Evolutionary conservation across 768 basidiomycete species (phyloP).

Genomic region (Pleurotus djamor): DNA sequence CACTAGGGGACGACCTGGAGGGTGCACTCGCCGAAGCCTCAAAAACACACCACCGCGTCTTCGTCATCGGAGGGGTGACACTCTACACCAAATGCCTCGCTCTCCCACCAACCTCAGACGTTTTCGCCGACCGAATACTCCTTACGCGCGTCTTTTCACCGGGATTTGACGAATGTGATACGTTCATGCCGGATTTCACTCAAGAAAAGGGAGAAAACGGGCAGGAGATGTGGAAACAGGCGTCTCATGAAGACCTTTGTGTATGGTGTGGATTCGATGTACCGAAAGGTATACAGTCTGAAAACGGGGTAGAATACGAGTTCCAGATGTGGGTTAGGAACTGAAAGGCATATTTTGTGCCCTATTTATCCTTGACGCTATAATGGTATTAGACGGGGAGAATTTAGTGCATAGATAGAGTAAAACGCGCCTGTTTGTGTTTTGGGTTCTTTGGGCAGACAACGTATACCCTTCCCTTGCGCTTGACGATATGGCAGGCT

Average conservation of each 20-base stretch:
- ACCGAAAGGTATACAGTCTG: conserved; percentile 70
- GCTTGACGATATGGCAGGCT: conserved; percentile 83
- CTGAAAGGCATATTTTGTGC: neutral
- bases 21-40: conserved; percentile 1
- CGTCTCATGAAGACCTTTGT: conserved; percentile 60
- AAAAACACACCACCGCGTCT: conserved; percentile 45
- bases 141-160: conserved; percentile 82
- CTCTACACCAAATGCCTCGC: conserved; percentile 73
- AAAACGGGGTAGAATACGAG: conserved; percentile 83
- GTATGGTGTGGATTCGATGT: conserved; percentile 84
- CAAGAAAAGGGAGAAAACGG: conserved; percentile 15
- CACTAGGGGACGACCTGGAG: neutral
- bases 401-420: neutral
- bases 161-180: conserved; percentile 80
- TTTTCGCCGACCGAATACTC: conserved; percentile 76
- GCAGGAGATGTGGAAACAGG: conserved; percentile 47
- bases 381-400: conserved; percentile 12
- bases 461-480: conserved; percentile 91
- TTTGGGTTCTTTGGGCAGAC: conserved; percentile 94
- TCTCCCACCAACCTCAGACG: conserved; percentile 26
- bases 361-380: conserved; percentile 64
- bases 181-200: conserved; percentile 80
- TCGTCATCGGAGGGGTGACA: conserved; percentile 92
- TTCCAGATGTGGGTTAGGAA: conserved; percentile 92
- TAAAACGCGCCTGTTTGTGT: conserved; percentile 83